Base-by-base conservation (phyloP, 176 grass and related monocot genomes). In the Secale cereale region DNA sequence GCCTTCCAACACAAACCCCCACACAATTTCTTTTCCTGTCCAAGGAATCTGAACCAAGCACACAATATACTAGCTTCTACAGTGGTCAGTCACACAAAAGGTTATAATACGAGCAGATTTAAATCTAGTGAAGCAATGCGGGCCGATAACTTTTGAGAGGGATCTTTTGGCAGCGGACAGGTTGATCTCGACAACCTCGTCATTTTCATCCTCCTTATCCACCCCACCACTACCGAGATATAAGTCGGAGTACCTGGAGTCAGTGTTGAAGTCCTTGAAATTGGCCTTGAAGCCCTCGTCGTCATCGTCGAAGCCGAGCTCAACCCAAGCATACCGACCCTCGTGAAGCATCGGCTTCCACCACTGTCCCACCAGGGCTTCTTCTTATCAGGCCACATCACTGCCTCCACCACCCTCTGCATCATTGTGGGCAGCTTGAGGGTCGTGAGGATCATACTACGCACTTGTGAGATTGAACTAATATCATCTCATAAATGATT, bases 251-350 rank as follows among this genome's bases (percentile, higher is more conserved):
- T 90, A 88, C 25, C 60, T 81, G 5, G 77, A 86, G 54, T 91
- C 76, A 1, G 40, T 81, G 67, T 83, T 67, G 45, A 94, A 97
- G 71, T 87, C 79, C 80, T 83, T 61, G 68, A 95, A 93, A 90
- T 93, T 89, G 11, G 91, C 89, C 82, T 93, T 83, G 82, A 95
- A 98, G 84, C 93, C 91, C 82, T 85, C 91, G 2, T 87, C 63
- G 28, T 75, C 75, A 39, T 80, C 70, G n/a, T 74, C 89, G 70
- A 7, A 5, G 31, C 20, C 32, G 31, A 40, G 26, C 46, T 10
- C 1, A 5, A 50, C 4, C 61, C 26, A 13, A 26, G 27, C 0
- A 4, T 19, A 10, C 17, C 54, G 14, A 63, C 63, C 33, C 32
- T 36, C 79, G 30, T 54, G 15, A 46, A 33, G 65, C 59, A 12